Evolutionary conservation across 345 rosid genomes (phyloP).

Genomic region (Turritis glabra): DNA sequence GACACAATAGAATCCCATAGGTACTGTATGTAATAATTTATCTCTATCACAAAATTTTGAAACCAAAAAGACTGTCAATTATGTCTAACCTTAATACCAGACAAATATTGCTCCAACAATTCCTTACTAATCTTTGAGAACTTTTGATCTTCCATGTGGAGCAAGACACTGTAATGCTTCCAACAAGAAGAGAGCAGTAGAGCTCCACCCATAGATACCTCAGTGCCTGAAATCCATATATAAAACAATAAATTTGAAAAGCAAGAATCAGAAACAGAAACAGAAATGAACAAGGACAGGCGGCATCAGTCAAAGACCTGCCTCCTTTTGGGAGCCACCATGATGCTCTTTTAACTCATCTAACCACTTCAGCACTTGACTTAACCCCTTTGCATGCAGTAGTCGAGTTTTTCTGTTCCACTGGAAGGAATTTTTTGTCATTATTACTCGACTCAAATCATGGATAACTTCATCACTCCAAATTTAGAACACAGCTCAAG

Average conservation of each 20-base stretch:
- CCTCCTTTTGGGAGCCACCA: slow-evolving; percentile 55
- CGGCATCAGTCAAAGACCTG: slow-evolving; percentile 53
- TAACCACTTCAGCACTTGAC: slow-evolving; percentile 80
- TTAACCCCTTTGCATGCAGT: slow-evolving; percentile 80
- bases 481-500: background rate
- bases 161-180: slow-evolving; percentile 71
- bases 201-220: slow-evolving; percentile 44
- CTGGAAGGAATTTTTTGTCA: slow-evolving; percentile 41
- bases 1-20: slow-evolving; percentile 2
- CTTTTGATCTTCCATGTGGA: slow-evolving; percentile 74
- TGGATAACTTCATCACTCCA: slow-evolving; percentile 9
- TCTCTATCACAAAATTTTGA: slow-evolving; percentile 1
- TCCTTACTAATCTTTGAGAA: slow-evolving; percentile 59
- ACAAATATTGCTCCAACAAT: slow-evolving; percentile 67
- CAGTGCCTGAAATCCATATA: slow-evolving; percentile 46
- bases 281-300: slow-evolving; percentile 22
- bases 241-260: slow-evolving; percentile 16
- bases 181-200: slow-evolving; percentile 81
- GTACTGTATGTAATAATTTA: background rate
- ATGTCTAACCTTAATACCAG: slow-evolving; percentile 75
- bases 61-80: slow-evolving; percentile 1
- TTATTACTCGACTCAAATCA: slow-evolving; percentile 12
- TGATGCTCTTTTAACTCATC: slow-evolving; percentile 53
- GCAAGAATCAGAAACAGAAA: slow-evolving; percentile 28
- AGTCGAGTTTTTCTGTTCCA: slow-evolving; percentile 84